Evolutionary conservation across 768 basidiomycete genomes (phyloP).

Genomic region (Paxillus involutus): DNA sequence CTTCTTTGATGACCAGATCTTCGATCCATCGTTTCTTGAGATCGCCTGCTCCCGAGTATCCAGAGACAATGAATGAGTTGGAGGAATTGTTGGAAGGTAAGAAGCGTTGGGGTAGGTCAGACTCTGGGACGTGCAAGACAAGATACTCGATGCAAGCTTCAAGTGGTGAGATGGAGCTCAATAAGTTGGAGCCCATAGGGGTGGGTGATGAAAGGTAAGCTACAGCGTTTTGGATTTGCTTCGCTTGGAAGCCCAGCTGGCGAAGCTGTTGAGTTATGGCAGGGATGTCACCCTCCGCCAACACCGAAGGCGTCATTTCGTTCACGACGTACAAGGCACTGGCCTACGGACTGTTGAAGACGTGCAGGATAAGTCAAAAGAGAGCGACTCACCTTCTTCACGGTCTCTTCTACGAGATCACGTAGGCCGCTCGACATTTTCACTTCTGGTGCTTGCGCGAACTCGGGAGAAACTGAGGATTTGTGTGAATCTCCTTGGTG

Average conservation of each 20-base stretch:
- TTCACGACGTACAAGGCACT: slow-evolving; percentile 48
- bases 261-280: slow-evolving; percentile 55
- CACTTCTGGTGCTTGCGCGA: slow-evolving; percentile 65
- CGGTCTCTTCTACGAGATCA: slow-evolving; percentile 76
- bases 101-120: slow-evolving; percentile 79
- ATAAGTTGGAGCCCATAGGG: slow-evolving; percentile 57
- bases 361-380: background rate
- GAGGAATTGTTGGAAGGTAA: slow-evolving; percentile 65
- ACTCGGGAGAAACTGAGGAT: slow-evolving; percentile 33
- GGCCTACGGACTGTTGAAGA: slow-evolving; percentile 36
- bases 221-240: slow-evolving; percentile 51
- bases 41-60: slow-evolving; percentile 60
- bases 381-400: slow-evolving; percentile 60
- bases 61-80: slow-evolving; percentile 64
- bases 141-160: slow-evolving; percentile 86
- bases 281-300: slow-evolving; percentile 42
- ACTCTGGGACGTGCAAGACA: slow-evolving; percentile 80
- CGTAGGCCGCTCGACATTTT: slow-evolving; percentile 77
- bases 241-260: slow-evolving; percentile 62
- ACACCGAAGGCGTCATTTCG: slow-evolving; percentile 32
- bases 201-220: slow-evolving; percentile 61
- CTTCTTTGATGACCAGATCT: slow-evolving; percentile 79
- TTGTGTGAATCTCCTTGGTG: slow-evolving; percentile 16
- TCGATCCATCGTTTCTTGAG: slow-evolving; percentile 77
- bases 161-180: slow-evolving; percentile 57